Conservation (phyloP, 2,329 filamentous ascomycete species). For the Penicillium digitatum region DNA sequence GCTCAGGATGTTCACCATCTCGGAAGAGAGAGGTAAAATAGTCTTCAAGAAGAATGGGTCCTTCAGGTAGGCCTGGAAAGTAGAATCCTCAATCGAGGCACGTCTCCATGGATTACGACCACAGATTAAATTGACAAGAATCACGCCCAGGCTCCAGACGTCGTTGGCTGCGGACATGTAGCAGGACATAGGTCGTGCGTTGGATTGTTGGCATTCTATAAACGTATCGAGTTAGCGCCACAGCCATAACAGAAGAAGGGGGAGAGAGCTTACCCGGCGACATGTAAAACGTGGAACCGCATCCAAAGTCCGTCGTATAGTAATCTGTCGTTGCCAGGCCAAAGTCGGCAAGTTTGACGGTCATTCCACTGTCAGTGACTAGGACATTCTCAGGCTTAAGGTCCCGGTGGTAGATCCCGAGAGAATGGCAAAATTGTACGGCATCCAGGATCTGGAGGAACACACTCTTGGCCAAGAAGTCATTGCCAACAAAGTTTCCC, state of each 20-base stretch:
- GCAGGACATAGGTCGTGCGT: conserved; percentile 65
- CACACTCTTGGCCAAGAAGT: conserved; percentile 76
- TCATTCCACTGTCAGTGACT: conserved; percentile 80
- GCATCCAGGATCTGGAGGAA: conserved; percentile 97
- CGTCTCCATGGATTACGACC: conserved; percentile 99
- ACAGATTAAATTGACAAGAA: conserved; percentile 94
- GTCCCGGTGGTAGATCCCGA: conserved; percentile 95
- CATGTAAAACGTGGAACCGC: conserved; percentile 99
- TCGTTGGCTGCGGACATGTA: conserved; percentile 95
- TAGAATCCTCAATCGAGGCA: conserved; percentile 87
- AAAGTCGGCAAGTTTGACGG: conserved; percentile 95
- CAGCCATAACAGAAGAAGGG: background rate
- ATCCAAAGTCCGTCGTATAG: conserved; percentile 89
- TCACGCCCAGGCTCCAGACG: conserved; percentile 96
- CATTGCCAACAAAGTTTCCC: conserved; percentile 88
- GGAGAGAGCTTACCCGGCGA: conserved; percentile 72
- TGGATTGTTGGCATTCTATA: conserved; percentile 81
- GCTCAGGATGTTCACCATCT: conserved; percentile 81
- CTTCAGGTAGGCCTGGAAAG: conserved; percentile 84
- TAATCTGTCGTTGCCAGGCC: conserved; percentile 83
- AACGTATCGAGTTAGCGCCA: conserved; percentile 25
- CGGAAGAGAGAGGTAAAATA: conserved; percentile 84
- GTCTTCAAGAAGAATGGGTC: conserved; percentile 84
- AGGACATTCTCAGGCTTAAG: conserved; percentile 98
- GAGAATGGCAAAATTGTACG: conserved; percentile 87